Percentiles rank a stretch among this genome's conserved stretches.
phyloP scores from a whole-genome alignment of 2,329 filamentous ascomycete genomes.

The Sclerotinia borealis region DNA sequence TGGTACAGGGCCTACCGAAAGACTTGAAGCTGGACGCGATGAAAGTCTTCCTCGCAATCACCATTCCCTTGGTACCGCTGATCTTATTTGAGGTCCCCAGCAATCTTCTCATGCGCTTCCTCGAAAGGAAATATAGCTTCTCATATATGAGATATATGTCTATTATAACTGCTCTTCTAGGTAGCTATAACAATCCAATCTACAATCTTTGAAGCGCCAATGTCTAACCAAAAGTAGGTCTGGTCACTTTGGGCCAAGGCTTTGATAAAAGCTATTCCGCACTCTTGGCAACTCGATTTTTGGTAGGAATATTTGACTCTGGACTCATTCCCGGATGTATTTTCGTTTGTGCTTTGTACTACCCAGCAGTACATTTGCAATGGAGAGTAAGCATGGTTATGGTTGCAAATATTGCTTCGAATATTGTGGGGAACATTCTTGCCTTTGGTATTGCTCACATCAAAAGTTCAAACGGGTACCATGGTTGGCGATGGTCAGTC shows the following conservation, averaged over 20 bases:
- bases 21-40: slow-evolving; percentile 24
- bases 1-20: slow-evolving; percentile 22
- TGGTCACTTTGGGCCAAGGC: slow-evolving; percentile 27
- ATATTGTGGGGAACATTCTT: slow-evolving; percentile 23
- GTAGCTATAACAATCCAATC: not conserved
- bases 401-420: slow-evolving; percentile 35
- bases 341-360: slow-evolving; percentile 43
- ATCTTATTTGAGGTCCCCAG: slow-evolving; percentile 27
- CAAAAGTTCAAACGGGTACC: slow-evolving; percentile 64
- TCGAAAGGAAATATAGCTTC: slow-evolving; percentile 16
- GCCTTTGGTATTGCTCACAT: slow-evolving; percentile 32
- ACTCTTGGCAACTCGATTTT: slow-evolving; percentile 57
- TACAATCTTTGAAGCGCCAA: not conserved
- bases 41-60: slow-evolving; percentile 31
- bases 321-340: slow-evolving; percentile 43
- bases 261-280: slow-evolving; percentile 58
- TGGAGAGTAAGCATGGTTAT: slow-evolving; percentile 42
- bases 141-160: slow-evolving; percentile 25
- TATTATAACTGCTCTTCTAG: slow-evolving; percentile 9
- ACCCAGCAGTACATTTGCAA: slow-evolving; percentile 43
- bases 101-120: slow-evolving; percentile 33
- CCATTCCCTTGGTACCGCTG: slow-evolving; percentile 39
- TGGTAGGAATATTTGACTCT: slow-evolving; percentile 42
- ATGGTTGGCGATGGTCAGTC: slow-evolving; percentile 55
- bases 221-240: slow-evolving; percentile 10